Percentiles rank a stretch among this genome's conserved stretches.
Conservation (phyloP, 2,329 filamentous ascomycete genomes). For the Alternaria burnsii region DNA sequence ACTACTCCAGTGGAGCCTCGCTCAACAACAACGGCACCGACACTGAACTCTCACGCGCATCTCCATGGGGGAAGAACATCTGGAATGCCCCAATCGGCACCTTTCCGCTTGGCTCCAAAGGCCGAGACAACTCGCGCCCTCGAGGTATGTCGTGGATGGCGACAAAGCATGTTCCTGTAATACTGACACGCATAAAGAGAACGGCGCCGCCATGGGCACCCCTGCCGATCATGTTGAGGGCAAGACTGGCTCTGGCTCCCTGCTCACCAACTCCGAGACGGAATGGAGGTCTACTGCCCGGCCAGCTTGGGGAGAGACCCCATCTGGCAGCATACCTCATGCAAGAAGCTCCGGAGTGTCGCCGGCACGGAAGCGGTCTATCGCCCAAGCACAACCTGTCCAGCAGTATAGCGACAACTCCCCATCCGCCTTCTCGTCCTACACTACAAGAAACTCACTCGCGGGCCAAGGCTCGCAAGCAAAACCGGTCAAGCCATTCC, state of each 20-base stretch:
- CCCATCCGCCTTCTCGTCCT: conserved; percentile 39
- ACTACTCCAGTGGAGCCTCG: conserved; percentile 39
- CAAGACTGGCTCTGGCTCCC: conserved; percentile 73
- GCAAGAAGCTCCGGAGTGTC: conserved; percentile 48
- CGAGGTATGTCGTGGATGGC: conserved; percentile 46
- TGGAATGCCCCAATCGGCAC: conserved; percentile 41
- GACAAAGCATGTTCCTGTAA: background rate
- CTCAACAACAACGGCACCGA: conserved; percentile 37
- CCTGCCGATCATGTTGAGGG: conserved; percentile 55
- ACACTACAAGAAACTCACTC: conserved; percentile 28
- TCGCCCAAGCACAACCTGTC: conserved; percentile 46
- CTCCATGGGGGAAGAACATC: conserved; percentile 48
- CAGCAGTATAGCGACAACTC: conserved; percentile 43
- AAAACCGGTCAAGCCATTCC: conserved; percentile 41
- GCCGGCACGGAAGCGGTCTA: conserved; percentile 49
- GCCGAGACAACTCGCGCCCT: conserved; percentile 44
- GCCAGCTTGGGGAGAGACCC: conserved; percentile 67
- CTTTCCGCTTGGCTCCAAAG: conserved; percentile 38
- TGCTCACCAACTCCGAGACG: conserved; percentile 73
- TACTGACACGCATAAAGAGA: conserved; percentile 41
- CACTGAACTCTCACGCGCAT: conserved; percentile 38
- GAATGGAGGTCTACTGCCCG: conserved; percentile 66
- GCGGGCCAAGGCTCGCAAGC: conserved; percentile 33
- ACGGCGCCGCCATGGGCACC: conserved; percentile 33
- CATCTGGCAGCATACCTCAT: conserved; percentile 41